Evolutionary conservation across 768 basidiomycete genomes (phyloP).

Genomic region (Boletellus sp.): DNA sequence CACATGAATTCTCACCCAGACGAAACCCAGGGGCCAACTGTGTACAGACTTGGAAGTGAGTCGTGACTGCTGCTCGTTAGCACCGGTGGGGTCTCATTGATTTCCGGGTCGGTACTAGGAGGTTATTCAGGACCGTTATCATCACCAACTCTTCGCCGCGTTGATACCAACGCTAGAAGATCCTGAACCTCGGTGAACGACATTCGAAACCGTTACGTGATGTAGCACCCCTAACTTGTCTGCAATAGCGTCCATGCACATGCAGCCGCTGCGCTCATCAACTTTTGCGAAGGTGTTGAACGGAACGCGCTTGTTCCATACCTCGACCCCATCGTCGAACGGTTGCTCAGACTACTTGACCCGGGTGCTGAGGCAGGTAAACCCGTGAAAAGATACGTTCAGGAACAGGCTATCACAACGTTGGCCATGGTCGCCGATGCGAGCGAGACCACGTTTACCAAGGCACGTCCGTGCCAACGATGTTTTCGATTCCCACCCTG

Average conservation of each 20-base stretch:
- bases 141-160: conserved; percentile 63
- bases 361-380: conserved; percentile 44
- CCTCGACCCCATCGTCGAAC: conserved; percentile 75
- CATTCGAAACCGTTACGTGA: neutral
- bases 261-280: conserved; percentile 83
- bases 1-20: neutral
- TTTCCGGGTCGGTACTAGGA: conserved; percentile 41
- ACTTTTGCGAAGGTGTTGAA: conserved; percentile 86
- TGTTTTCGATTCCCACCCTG: neutral
- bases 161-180: conserved; percentile 73
- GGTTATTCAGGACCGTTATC: conserved; percentile 68
- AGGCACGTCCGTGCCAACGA: conserved; percentile 38
- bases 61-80: neutral
- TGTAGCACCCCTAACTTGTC: conserved; percentile 1
- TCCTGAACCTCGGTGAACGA: conserved; percentile 61
- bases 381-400: conserved; percentile 57
- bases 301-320: conserved; percentile 70
- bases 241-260: conserved; percentile 72
- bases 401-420: conserved; percentile 86
- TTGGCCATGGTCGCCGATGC: conserved; percentile 88
- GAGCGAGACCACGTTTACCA: conserved; percentile 72
- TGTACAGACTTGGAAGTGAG: conserved; percentile 84
- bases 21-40: conserved; percentile 64
- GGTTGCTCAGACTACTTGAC: conserved; percentile 54
- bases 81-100: neutral